phyloP scores from a whole-genome alignment of 2,329 filamentous ascomycete species.

The Leptographium flavum region DNA sequence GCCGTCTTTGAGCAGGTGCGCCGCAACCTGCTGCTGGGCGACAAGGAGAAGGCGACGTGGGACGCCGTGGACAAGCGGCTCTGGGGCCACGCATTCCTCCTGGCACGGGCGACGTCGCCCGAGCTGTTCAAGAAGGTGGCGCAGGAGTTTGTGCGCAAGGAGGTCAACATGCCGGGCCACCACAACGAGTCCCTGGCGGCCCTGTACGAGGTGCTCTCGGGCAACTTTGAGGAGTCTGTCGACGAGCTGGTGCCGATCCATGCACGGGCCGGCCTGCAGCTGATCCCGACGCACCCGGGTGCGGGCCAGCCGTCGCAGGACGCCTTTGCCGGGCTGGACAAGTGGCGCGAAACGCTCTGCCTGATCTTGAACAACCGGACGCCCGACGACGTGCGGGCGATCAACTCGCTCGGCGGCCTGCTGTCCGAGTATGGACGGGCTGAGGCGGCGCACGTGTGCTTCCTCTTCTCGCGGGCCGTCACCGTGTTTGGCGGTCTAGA shows the following conservation, averaged over 20 bases:
- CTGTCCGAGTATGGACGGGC: constrained; percentile 73
- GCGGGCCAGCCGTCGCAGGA: constrained; percentile 47
- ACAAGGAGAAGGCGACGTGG: constrained; percentile 88
- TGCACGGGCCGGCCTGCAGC: constrained; percentile 79
- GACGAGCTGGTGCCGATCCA: constrained; percentile 91
- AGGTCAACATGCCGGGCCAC: constrained; percentile 69
- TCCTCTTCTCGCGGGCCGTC: constrained; percentile 62
- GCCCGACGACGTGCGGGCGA: constrained; percentile 58
- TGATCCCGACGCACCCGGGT: constrained; percentile 62
- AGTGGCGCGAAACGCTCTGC: constrained; percentile 83
- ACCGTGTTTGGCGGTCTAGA: constrained; percentile 71
- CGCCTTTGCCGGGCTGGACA: constrained; percentile 71
- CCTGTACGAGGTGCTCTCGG: constrained; percentile 84
- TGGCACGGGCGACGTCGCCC: constrained; percentile 63
- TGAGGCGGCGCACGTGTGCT: constrained; percentile 90
- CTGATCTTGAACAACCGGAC: constrained; percentile 83
- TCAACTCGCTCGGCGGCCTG: constrained; percentile 69
- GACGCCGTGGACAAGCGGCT: constrained; percentile 80
- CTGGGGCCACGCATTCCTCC: constrained; percentile 92
- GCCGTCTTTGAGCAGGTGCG: constrained; percentile 58
- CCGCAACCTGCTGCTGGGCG: constrained; percentile 58
- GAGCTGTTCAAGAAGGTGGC: constrained; percentile 86
- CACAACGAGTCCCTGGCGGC: constrained; percentile 81
- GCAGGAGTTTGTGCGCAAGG: constrained; percentile 89
- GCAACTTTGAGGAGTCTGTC: constrained; percentile 86